A percentile compares a stretch with the other conserved stretches of the same genome.
These are phyloP conservation scores for Arbutus unedo DNA, from an alignment of 148 eudicot genomes.

Conservation along the genomic window DNA sequence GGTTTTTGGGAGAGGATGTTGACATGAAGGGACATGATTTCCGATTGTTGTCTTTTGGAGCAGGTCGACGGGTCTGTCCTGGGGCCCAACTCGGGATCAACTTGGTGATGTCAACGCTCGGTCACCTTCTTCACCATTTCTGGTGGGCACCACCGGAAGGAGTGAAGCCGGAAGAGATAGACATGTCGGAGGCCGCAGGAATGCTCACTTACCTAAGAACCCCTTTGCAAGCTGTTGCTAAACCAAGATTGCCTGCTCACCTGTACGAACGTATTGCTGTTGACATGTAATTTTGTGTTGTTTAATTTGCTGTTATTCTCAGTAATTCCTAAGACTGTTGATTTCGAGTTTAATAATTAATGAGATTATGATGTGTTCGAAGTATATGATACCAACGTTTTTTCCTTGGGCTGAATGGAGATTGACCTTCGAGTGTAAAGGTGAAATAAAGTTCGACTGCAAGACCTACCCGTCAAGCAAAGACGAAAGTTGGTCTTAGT, in stretches of 20 bases:
- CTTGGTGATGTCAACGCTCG: slow-evolving; percentile 72
- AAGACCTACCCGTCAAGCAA: no score
- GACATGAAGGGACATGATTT: slow-evolving; percentile 81
- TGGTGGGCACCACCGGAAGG: slow-evolving; percentile 54
- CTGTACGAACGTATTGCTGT: slow-evolving; percentile 55
- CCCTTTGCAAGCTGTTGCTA: slow-evolving; percentile 55
- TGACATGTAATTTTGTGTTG: neutral
- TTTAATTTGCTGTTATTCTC: neutral
- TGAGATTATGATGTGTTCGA: neutral
- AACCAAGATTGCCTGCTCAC: slow-evolving; percentile 60
- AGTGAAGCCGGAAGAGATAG: slow-evolving; percentile 56
- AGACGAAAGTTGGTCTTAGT: no score
- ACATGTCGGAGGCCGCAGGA: slow-evolving; percentile 71
- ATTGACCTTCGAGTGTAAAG: no score
- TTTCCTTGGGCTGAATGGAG: no score
- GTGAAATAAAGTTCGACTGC: no score
- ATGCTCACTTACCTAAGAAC: slow-evolving; percentile 64
- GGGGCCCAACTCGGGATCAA: slow-evolving; percentile 75
- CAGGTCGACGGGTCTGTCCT: slow-evolving; percentile 76
- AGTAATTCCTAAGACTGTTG: neutral
- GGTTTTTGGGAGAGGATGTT: slow-evolving; percentile 68
- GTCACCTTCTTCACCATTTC: slow-evolving; percentile 76
- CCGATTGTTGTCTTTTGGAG: slow-evolving; percentile 72
- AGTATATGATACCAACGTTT: neutral
- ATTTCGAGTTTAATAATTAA: no score